Evolutionary conservation across 2,329 filamentous ascomycete genomes (phyloP), one percentile per base, ranked within the genome.

Genomic region (Phialocephala sp.): DNA sequence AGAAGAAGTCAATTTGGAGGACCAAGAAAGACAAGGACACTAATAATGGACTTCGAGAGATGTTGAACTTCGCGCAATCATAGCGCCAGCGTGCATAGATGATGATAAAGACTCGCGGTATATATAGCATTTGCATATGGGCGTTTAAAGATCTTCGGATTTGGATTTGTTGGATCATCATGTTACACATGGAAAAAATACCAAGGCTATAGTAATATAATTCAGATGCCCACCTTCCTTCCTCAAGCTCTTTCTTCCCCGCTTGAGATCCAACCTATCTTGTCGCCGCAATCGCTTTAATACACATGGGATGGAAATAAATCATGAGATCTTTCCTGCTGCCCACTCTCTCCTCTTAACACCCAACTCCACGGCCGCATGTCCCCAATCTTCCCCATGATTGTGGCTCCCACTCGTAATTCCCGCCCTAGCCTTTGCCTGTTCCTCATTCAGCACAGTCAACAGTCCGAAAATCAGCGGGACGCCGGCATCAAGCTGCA

Each of bases 381-480:
- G 84, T 3, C 95, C 95, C 95, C 95, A 99, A 79, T 98, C 94
- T 81, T 95, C 91, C 35, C 95, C 95, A 80, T 99, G 94, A 80
- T 98, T 98, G 78, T 98, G 95, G 1, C 94, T 94, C 35, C 95
- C 94, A 69, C 80, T 91, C 76, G 65, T 71, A 64, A 97, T 80
- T 0, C 95, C 95, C 18, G 95, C 94, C 69, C 95, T 87, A 63
- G 91, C 89, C 79, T 91, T 82, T 14, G 93, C 95, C 80, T 99
- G 95, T 75, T 94, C 90, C 76, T 98, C 94, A 63, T 80, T 91
- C 73, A 99, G 81, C 59, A 98, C 89, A 24, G 95, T 99, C 78
- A 99, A 82, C 73, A 98, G 83, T 15, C 95, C 94, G 79, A 98
- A 97, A 66, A 98, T 87, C 66, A 99, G 91, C 37, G 95, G 95